phyloP scores from a whole-genome alignment of 1,139 yeast genomes.

The Blastobotrys arbuscula region DNA sequence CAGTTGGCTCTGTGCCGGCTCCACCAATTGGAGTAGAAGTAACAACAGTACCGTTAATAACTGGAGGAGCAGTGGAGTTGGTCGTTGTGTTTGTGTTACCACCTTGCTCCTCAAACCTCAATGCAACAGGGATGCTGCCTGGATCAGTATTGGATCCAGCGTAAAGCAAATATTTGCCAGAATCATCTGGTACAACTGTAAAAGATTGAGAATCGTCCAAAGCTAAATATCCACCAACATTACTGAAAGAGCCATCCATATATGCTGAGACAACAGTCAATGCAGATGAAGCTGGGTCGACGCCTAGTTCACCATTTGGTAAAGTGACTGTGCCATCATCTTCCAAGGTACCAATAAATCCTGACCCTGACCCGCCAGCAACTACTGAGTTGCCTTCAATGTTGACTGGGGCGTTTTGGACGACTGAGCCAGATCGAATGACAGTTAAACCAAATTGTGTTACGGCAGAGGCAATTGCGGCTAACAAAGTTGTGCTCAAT shows the following conservation, averaged over 20 bases:
- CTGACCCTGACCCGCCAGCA: conserved; percentile 10
- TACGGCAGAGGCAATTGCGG: conserved; percentile 6
- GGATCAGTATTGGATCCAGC: conserved; percentile 13
- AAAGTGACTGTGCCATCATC: background rate
- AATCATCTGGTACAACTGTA: conserved; percentile 15
- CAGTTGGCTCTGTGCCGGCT: background rate
- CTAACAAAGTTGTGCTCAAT: background rate
- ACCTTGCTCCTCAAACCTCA: conserved; percentile 4
- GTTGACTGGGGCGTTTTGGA: conserved; percentile 13
- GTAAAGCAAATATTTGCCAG: conserved; percentile 16
- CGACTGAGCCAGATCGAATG: conserved; percentile 12
- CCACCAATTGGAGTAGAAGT: background rate
- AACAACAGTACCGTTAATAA: background rate
- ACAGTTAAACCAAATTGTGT: conserved; percentile 9
- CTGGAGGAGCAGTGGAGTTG: background rate
- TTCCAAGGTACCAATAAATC: conserved; percentile 7
- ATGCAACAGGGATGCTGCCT: conserved; percentile 16
- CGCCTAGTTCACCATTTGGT: background rate
- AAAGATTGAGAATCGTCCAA: conserved; percentile 16
- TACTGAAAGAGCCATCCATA: conserved; percentile 5
- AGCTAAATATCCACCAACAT: conserved; percentile 14
- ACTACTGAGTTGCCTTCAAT: conserved; percentile 3
- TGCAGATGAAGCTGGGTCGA: background rate
- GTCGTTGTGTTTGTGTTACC: background rate
- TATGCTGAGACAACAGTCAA: background rate